These are phyloP conservation scores for Yarrowia deformans DNA, from an alignment of 805 yeast genomes.

Conservation along the genomic window DNA sequence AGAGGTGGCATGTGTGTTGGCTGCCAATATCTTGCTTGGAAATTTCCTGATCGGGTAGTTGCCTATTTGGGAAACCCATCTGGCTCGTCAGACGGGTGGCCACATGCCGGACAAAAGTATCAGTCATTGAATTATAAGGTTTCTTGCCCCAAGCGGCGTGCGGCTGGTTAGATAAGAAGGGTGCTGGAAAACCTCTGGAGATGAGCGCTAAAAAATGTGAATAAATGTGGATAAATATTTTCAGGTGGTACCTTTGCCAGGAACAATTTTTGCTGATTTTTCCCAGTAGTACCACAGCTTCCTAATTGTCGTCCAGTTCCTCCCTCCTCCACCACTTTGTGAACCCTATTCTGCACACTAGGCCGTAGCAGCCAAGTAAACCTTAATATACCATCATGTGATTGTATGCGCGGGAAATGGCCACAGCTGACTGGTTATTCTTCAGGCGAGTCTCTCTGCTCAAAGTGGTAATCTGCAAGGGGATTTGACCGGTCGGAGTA, in stretches of 20 bases:
- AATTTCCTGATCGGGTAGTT: no score
- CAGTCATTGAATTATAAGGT: conserved; percentile 5
- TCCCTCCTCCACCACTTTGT: background rate
- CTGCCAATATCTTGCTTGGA: no score
- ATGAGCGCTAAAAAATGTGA: background rate
- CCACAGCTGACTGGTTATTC: background rate
- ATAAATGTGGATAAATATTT: background rate
- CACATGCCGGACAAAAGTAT: conserved; percentile 4
- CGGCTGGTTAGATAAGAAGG: conserved; percentile 7
- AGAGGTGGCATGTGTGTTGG: no score
- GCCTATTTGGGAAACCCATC: no score
- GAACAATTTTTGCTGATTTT: background rate
- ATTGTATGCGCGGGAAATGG: background rate
- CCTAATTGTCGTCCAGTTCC: no score
- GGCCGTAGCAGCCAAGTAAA: conserved; percentile 31
- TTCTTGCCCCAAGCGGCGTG: conserved; percentile 30
- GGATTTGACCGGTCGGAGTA: background rate
- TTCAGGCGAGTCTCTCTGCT: background rate
- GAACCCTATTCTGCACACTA: background rate
- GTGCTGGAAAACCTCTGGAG: background rate
- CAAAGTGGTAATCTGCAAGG: background rate
- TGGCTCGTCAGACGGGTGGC: no score
- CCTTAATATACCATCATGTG: conserved; percentile 7
- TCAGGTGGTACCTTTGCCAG: background rate
- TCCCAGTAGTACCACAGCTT: background rate